phyloP scores from a whole-genome alignment of 164 flowering plant genomes.

The Taxillus chinensis region DNA sequence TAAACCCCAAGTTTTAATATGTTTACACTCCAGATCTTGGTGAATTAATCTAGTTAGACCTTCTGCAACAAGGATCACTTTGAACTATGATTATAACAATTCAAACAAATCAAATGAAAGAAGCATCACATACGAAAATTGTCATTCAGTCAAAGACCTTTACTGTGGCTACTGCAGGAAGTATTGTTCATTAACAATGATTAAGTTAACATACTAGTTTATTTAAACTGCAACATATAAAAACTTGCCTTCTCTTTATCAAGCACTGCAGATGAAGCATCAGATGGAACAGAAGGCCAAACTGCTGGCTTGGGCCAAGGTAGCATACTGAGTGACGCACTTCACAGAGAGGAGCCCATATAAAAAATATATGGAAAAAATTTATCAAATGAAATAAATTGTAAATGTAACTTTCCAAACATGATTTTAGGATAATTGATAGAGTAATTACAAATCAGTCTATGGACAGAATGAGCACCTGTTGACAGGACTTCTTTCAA shows the following conservation, averaged over 20 bases:
- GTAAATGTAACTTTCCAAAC: background rate
- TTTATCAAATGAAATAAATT: background rate
- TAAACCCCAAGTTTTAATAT: background rate
- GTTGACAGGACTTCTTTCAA: constrained; percentile 89
- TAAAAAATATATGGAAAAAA: background rate
- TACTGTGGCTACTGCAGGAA: too few relatives aligned
- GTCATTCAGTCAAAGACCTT: too few relatives aligned
- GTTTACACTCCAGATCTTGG: background rate
- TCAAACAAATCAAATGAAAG: background rate
- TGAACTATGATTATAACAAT: background rate
- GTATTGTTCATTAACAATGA: too few relatives aligned
- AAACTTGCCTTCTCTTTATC: constrained; percentile 84
- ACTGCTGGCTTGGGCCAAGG: constrained; percentile 96
- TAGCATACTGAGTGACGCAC: constrained; percentile 93
- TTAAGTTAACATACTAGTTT: too few relatives aligned
- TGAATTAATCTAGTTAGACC: background rate
- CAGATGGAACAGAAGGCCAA: constrained; percentile 89
- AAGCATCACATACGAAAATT: too few relatives aligned
- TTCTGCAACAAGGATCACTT: background rate
- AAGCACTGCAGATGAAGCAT: constrained; percentile 72
- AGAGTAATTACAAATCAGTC: background rate
- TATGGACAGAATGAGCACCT: constrained; percentile 34
- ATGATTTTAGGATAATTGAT: background rate
- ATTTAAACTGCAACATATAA: constrained; percentile 3
- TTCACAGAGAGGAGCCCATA: constrained; percentile 18